phyloP scores from a whole-genome alignment of 805 yeast species.

The Brettanomyces naardenensis region DNA sequence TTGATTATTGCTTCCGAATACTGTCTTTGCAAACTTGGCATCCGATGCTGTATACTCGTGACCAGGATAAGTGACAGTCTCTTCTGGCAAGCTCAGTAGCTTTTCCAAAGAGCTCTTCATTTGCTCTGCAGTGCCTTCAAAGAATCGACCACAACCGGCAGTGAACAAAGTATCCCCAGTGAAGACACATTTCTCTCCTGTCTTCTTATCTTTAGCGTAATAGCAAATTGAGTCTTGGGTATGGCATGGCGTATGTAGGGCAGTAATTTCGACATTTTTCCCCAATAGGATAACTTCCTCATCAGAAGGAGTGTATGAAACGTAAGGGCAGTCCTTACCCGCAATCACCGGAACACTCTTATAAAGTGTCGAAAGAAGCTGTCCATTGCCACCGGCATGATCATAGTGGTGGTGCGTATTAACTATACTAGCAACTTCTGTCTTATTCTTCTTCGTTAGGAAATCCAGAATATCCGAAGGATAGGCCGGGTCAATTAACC shows the following conservation, averaged over 20 bases:
- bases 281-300: conserved; percentile 59
- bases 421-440: conserved; percentile 65
- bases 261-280: conserved; percentile 53
- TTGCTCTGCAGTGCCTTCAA: conserved; percentile 79
- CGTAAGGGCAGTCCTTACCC: conserved; percentile 74
- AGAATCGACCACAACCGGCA: conserved; percentile 95
- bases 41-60: conserved; percentile 91
- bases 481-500: conserved; percentile 91
- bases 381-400: conserved; percentile 81
- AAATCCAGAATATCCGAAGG: conserved; percentile 59
- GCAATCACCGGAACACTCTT: conserved; percentile 64
- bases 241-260: conserved; percentile 95
- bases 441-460: conserved; percentile 22
- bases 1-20: conserved; percentile 37
- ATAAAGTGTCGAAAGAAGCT: conserved; percentile 21
- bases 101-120: conserved; percentile 68
- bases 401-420: conserved; percentile 97
- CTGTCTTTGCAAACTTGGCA: conserved; percentile 65
- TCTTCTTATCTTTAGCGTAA: conserved; percentile 54
- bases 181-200: conserved; percentile 68
- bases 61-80: conserved; percentile 81
- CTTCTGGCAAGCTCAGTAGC: conserved; percentile 55
- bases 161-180: conserved; percentile 94
- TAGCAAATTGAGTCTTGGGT: conserved; percentile 95
- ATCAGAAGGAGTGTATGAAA: conserved; percentile 63